These are phyloP conservation scores for Phytophthora hybrid DNA, from an alignment of 352 stramenopile species.

Conservation along the genomic window DNA sequence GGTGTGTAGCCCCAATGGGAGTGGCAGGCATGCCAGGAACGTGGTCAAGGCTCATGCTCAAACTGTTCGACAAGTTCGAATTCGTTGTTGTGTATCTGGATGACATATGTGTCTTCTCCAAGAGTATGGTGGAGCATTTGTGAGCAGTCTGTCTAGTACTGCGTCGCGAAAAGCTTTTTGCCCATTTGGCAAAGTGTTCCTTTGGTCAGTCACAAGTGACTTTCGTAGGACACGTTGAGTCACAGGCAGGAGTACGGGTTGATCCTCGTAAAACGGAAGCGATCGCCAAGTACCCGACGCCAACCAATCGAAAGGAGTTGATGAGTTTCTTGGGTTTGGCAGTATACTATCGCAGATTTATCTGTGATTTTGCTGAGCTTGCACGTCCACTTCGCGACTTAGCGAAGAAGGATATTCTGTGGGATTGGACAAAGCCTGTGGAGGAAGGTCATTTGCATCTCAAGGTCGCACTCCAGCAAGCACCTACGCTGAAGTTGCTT, in stretches of 20 bases:
- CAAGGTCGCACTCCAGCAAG: slow-evolving; percentile 36
- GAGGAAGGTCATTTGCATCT: slow-evolving; percentile 6
- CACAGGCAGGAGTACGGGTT: slow-evolving; percentile 18
- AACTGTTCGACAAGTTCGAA: slow-evolving; percentile 35
- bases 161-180: slow-evolving; percentile 32
- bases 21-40: slow-evolving; percentile 47
- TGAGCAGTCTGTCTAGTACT: slow-evolving; percentile 33
- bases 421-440: background rate
- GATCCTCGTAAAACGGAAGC: slow-evolving; percentile 33
- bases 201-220: slow-evolving; percentile 28
- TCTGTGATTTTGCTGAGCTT: slow-evolving; percentile 32
- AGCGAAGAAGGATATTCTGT: slow-evolving; percentile 12
- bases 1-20: slow-evolving; percentile 52
- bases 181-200: slow-evolving; percentile 31
- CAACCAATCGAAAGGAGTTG: slow-evolving; percentile 33
- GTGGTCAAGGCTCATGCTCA: slow-evolving; percentile 47
- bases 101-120: slow-evolving; percentile 42
- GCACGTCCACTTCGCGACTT: slow-evolving; percentile 20
- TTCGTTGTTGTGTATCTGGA: slow-evolving; percentile 53
- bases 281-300: slow-evolving; percentile 26
- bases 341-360: slow-evolving; percentile 39
- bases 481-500: slow-evolving; percentile 40
- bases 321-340: slow-evolving; percentile 38
- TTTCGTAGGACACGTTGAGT: slow-evolving; percentile 43
- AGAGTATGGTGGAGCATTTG: slow-evolving; percentile 31